These are phyloP conservation scores for Candida freyschussii DNA, from an alignment of 1,139 yeast genomes.

Conservation along the genomic window DNA sequence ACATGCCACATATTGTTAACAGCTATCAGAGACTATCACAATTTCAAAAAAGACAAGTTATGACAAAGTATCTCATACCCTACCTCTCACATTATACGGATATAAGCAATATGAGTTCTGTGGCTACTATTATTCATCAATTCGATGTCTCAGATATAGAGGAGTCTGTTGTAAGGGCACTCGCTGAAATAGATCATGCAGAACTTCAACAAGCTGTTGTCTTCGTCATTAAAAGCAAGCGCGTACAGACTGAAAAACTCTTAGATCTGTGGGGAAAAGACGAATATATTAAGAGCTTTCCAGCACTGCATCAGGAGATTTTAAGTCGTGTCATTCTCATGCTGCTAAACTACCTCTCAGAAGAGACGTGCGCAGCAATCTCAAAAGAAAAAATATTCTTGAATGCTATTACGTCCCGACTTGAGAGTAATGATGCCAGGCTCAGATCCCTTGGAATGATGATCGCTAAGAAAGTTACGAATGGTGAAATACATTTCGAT, in stretches of 20 bases:
- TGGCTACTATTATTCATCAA: constrained; percentile 20
- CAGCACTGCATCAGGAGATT: constrained; percentile 14
- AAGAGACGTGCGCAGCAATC: constrained; percentile 14
- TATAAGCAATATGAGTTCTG: constrained; percentile 13
- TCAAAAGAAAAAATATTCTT: constrained; percentile 27
- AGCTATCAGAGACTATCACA: constrained; percentile 15
- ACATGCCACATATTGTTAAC: constrained; percentile 13
- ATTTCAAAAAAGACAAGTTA: constrained; percentile 24
- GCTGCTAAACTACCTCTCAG: constrained; percentile 16
- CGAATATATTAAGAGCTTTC: constrained; percentile 17
- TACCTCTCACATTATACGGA: constrained; percentile 22
- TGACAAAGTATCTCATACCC: constrained; percentile 23
- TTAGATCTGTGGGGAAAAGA: constrained; percentile 25
- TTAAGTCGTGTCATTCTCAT: constrained; percentile 24
- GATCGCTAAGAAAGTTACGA: constrained; percentile 32
- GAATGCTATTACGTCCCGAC: constrained; percentile 30
- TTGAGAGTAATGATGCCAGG: constrained; percentile 24
- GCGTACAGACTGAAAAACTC: constrained; percentile 3
- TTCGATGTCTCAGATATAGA: constrained; percentile 18
- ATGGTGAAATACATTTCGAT: constrained; percentile 29
- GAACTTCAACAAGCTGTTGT: constrained; percentile 24
- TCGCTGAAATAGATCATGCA: constrained; percentile 20
- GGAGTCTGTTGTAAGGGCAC: constrained; percentile 7
- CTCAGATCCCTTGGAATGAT: constrained; percentile 34
- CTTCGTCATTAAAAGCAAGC: constrained; percentile 7